Evolutionary conservation across 345 rosid species (phyloP).

Genomic region (Acer yangbiense): DNA sequence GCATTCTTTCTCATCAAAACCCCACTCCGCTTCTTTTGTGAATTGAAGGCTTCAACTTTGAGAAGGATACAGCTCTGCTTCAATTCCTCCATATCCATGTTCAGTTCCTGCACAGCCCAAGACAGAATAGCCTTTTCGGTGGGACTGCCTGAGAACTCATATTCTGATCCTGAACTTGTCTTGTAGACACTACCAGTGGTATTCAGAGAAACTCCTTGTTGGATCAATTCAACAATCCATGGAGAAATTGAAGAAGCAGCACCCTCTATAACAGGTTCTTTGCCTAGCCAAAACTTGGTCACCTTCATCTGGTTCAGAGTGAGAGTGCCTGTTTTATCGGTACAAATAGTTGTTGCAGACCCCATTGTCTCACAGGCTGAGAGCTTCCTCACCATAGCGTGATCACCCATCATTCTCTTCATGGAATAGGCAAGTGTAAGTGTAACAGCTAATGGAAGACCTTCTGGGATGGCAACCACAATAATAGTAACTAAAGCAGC

Average conservation of each 20-base stretch:
- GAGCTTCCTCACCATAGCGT: slow-evolving; percentile 47
- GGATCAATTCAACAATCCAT: slow-evolving; percentile 28
- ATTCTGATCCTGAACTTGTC: slow-evolving; percentile 18
- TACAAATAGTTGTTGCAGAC: slow-evolving; percentile 45
- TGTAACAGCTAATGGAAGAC: slow-evolving; percentile 49
- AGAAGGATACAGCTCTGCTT: slow-evolving; percentile 20
- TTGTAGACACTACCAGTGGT: slow-evolving; percentile 32
- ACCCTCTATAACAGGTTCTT: neutral
- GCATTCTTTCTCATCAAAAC: slow-evolving; percentile 22
- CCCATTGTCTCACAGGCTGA: slow-evolving; percentile 53
- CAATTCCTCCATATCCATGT: slow-evolving; percentile 7
- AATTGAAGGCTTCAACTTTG: slow-evolving; percentile 42
- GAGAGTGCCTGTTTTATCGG: slow-evolving; percentile 51
- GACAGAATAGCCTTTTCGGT: slow-evolving; percentile 50
- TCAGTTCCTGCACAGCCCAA: slow-evolving; percentile 35
- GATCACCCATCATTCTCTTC: slow-evolving; percentile 49
- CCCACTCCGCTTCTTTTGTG: slow-evolving; percentile 41
- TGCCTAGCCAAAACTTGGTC: slow-evolving; percentile 37
- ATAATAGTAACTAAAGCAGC: slow-evolving; percentile 44
- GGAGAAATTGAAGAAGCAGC: slow-evolving; percentile 12
- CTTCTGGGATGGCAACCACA: slow-evolving; percentile 22
- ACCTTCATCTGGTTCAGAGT: slow-evolving; percentile 42
- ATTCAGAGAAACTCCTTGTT: slow-evolving; percentile 39
- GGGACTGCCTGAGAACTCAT: slow-evolving; percentile 36
- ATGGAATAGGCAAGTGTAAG: slow-evolving; percentile 46